Evolutionary conservation across 1,284 basidiomycete genomes (phyloP).

Genomic region (Puccinia brachypodii): DNA sequence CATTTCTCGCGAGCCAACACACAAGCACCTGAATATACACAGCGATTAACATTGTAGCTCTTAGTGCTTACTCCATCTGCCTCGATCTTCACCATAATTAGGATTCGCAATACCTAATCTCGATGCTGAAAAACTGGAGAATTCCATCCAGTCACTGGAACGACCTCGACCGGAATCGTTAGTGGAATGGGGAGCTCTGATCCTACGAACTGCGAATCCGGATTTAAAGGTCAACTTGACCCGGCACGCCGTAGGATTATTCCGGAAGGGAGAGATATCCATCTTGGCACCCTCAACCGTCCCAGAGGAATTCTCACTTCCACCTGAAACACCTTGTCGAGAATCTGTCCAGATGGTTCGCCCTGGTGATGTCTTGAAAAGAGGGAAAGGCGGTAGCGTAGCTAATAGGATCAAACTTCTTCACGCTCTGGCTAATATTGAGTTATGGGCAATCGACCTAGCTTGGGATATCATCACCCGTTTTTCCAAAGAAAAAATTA

Average conservation of each 20-base stretch:
- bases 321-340: conserved; percentile 54
- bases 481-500: conserved; percentile 2
- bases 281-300: conserved; percentile 47
- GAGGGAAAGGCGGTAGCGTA: conserved; percentile 55
- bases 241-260: conserved; percentile 54
- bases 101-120: conserved; percentile 38
- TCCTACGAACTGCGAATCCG: conserved; percentile 55
- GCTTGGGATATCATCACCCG: conserved; percentile 54
- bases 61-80: neutral
- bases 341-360: conserved; percentile 53
- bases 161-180: conserved; percentile 54
- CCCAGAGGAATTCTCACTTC: conserved; percentile 51
- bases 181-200: conserved; percentile 55
- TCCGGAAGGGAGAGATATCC: conserved; percentile 53
- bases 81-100: neutral
- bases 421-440: conserved; percentile 57
- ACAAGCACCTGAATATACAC: neutral
- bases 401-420: conserved; percentile 56
- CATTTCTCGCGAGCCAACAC: conserved; percentile 7
- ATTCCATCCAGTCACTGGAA: conserved; percentile 41
- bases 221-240: conserved; percentile 55
- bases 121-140: conserved; percentile 41
- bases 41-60: neutral
- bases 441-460: conserved; percentile 57
- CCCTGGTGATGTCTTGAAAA: conserved; percentile 54